Percentiles rank a stretch among this genome's conserved stretches.
phyloP scores from a whole-genome alignment of 2,329 filamentous ascomycete species.

The Verticillium isaacii region DNA sequence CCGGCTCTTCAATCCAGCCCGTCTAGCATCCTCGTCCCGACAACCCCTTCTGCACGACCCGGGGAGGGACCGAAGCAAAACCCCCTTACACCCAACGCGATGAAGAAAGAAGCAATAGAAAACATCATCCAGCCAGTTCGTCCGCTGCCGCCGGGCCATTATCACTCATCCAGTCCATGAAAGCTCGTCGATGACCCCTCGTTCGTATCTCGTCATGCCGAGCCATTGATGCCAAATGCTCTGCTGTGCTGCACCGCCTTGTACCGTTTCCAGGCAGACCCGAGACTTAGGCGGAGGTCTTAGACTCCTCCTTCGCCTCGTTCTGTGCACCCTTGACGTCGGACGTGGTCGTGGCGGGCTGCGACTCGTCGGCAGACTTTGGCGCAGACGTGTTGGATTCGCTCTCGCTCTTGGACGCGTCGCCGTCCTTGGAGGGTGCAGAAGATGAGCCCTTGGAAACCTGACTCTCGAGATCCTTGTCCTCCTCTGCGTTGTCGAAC shows the following conservation, averaged over 20 bases:
- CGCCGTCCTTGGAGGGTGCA: slow-evolving; percentile 8
- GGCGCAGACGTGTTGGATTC: slow-evolving; percentile 15
- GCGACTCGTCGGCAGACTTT: slow-evolving; percentile 10
- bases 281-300: background rate
- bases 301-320: slow-evolving; percentile 11
- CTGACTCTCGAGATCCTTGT: slow-evolving; percentile 81
- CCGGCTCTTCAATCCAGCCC: background rate
- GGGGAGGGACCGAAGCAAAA: background rate
- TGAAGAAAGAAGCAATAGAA: slow-evolving; percentile 14
- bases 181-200: background rate
- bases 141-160: slow-evolving; percentile 7
- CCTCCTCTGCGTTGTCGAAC: slow-evolving; percentile 83
- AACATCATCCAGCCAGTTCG: slow-evolving; percentile 14
- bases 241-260: slow-evolving; percentile 4
- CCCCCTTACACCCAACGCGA: slow-evolving; percentile 11
- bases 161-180: slow-evolving; percentile 8
- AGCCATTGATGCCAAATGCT: slow-evolving; percentile 2
- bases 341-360: slow-evolving; percentile 5
- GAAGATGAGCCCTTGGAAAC: slow-evolving; percentile 58
- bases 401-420: slow-evolving; percentile 12
- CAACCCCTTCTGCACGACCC: background rate
- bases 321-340: slow-evolving; percentile 5
- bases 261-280: slow-evolving; percentile 4
- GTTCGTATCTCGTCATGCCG: background rate
- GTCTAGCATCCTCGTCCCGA: background rate